A percentile compares a stretch with the other conserved stretches of the same genome.
These are phyloP conservation scores for Talaromyces rugulosus DNA, from an alignment of 2,329 filamentous ascomycete genomes.

Conservation along the genomic window DNA sequence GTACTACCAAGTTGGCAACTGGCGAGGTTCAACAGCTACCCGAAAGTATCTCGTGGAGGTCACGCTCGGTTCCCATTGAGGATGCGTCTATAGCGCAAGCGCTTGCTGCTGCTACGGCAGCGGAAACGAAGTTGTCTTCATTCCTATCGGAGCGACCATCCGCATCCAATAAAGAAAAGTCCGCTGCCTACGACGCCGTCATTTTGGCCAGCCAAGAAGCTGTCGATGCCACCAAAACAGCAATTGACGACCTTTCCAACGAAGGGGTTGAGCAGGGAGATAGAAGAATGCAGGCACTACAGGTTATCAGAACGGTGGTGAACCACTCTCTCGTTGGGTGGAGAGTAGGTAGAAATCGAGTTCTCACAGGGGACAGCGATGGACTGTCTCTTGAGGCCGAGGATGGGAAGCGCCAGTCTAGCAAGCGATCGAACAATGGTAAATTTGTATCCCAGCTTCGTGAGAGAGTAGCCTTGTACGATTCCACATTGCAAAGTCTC, in stretches of 20 bases:
- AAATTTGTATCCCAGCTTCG: slow-evolving; percentile 75
- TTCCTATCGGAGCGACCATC: slow-evolving; percentile 42
- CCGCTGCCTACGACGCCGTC: slow-evolving; percentile 85
- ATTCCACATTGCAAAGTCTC: slow-evolving; percentile 84
- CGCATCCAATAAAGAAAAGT: slow-evolving; percentile 57
- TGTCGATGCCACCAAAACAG: slow-evolving; percentile 86
- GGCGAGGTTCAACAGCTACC: slow-evolving; percentile 52
- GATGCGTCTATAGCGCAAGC: slow-evolving; percentile 88
- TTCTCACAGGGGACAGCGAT: slow-evolving; percentile 78
- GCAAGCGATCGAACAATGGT: slow-evolving; percentile 60
- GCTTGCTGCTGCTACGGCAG: slow-evolving; percentile 63
- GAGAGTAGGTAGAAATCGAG: slow-evolving; percentile 88
- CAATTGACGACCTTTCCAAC: slow-evolving; percentile 80
- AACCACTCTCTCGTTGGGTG: slow-evolving; percentile 93
- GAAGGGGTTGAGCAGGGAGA: slow-evolving; percentile 85
- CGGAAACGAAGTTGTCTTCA: slow-evolving; percentile 48
- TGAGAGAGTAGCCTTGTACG: slow-evolving; percentile 84
- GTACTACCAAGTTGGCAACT: slow-evolving; percentile 44
- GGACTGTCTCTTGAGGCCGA: slow-evolving; percentile 56
- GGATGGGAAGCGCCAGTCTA: slow-evolving; percentile 41
- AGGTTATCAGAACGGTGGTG: slow-evolving; percentile 87
- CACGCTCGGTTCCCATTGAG: slow-evolving; percentile 79
- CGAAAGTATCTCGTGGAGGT: slow-evolving; percentile 79
- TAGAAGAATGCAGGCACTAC: slow-evolving; percentile 81
- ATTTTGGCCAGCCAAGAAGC: slow-evolving; percentile 89